Evolutionary conservation across 1,139 yeast species (phyloP).

Genomic region (Hemisphaericaspora xylanilytica): DNA sequence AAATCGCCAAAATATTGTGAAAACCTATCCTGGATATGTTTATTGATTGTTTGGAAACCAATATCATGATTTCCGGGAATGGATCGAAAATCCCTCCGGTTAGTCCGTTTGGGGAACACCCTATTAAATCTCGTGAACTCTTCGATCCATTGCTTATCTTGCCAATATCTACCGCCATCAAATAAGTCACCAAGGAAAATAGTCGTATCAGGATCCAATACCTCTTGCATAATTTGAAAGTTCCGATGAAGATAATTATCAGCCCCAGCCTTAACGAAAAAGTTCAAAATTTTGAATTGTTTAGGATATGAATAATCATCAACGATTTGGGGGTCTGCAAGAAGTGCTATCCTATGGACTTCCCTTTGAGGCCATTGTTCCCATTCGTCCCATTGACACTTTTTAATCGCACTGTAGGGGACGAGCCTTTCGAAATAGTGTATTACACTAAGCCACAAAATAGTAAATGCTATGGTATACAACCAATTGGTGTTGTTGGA

Average conservation of each 20-base stretch:
- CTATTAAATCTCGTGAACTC: conserved; percentile 68
- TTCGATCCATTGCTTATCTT: conserved; percentile 55
- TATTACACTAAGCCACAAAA: conserved; percentile 47
- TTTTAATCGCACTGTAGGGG: conserved; percentile 46
- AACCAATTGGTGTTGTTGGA: conserved; percentile 5
- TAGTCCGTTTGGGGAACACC: conserved; percentile 54
- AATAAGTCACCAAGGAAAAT: conserved; percentile 87
- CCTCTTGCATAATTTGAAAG: conserved; percentile 57
- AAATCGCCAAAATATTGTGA: conserved; percentile 70
- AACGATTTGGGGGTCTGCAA: conserved; percentile 93
- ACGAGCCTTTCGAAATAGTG: conserved; percentile 61
- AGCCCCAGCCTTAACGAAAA: conserved; percentile 46
- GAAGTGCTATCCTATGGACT: conserved; percentile 64
- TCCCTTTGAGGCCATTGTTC: conserved; percentile 49
- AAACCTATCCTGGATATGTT: conserved; percentile 59
- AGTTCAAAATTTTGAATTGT: conserved; percentile 46
- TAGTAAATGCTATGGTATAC: conserved; percentile 6
- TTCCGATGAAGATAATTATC: conserved; percentile 82
- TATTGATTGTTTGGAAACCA: conserved; percentile 74
- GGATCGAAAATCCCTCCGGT: conserved; percentile 52
- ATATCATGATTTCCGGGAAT: conserved; percentile 96
- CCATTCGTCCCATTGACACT: conserved; percentile 67
- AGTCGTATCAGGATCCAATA: conserved; percentile 70
- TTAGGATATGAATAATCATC: conserved; percentile 73
- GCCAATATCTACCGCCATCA: conserved; percentile 95